Percentiles rank a stretch among this genome's conserved stretches.
Evolutionary conservation across 257 asterid genomes (phyloP).

Genomic region (Solanum lycopersicoides): DNA sequence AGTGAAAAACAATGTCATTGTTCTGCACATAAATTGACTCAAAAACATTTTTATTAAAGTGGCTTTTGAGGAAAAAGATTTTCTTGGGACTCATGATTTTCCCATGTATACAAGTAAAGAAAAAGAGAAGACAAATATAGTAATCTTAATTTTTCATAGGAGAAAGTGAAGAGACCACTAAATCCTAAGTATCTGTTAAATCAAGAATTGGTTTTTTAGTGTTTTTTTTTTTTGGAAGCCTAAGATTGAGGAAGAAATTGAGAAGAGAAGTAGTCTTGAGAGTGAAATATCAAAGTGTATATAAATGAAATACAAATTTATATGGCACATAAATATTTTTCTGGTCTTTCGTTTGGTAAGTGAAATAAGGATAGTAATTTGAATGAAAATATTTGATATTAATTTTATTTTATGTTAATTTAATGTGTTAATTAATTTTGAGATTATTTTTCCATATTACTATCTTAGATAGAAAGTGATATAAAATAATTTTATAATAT

Average conservation of each 20-base stretch:
- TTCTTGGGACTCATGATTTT: constrained; percentile 20
- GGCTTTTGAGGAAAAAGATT: constrained; percentile 10
- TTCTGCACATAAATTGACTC: constrained; percentile 9
- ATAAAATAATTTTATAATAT: neutral
- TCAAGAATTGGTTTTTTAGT: neutral
- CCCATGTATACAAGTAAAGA: constrained; percentile 32
- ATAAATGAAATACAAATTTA: neutral
- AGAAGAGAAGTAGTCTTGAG: neutral
- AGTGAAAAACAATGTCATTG: constrained; percentile 15
- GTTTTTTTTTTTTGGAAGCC: neutral
- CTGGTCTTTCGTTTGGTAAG: fast-evolving
- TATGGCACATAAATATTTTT: neutral
- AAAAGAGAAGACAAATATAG: neutral
- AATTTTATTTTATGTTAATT: neutral
- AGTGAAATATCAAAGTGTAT: neutral
- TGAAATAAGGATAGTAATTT: neutral
- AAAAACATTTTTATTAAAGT: constrained; percentile 18
- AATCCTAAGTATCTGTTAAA: neutral
- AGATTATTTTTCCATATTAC: neutral
- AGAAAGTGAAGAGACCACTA: constrained; percentile 24
- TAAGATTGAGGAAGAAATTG: constrained; percentile 13
- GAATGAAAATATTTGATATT: fast-evolving
- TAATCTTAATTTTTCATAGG: constrained; percentile 7
- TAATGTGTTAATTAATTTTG: neutral
- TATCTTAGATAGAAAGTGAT: too few relatives aligned